Percentiles rank a stretch among this genome's conserved stretches.
Conservation (phyloP, 768 basidiomycete species). For the Ramaria sp. region DNA sequence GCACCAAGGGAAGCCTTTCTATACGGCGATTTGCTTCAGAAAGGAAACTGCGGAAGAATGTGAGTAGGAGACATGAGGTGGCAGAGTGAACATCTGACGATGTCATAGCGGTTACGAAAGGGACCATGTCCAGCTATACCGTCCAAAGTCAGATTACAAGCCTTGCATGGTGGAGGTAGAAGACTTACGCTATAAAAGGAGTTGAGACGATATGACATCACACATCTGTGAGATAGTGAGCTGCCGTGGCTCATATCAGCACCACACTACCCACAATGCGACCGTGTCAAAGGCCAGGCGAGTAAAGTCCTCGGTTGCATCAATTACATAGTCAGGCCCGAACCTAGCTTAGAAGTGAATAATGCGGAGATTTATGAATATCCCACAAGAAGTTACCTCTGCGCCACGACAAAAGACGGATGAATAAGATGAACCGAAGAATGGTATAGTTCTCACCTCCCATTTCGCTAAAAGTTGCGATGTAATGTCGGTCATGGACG, state of each 20-base stretch:
- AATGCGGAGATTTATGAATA: not conserved
- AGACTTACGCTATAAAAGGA: constrained; percentile 30
- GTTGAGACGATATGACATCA: constrained; percentile 25
- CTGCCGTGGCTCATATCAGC: constrained; percentile 22
- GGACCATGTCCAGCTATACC: constrained; percentile 23
- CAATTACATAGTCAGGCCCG: constrained; percentile 29
- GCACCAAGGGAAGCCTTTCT: constrained; percentile 24
- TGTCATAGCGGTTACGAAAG: constrained; percentile 30
- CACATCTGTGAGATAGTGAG: constrained; percentile 11
- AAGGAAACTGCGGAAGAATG: constrained; percentile 24
- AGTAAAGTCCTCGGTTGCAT: constrained; percentile 37
- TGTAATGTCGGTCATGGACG: constrained; percentile 35
- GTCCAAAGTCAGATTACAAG: not conserved
- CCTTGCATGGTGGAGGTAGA: not conserved
- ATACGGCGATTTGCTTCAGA: constrained; percentile 26
- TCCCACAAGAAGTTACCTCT: not conserved
- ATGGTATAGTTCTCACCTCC: not conserved
- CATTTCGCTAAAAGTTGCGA: constrained; percentile 19
- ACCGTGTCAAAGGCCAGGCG: constrained; percentile 37
- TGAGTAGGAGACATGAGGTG: not conserved
- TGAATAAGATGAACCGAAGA: not conserved
- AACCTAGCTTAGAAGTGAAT: constrained; percentile 21
- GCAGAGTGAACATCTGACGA: not conserved
- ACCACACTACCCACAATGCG: constrained; percentile 29
- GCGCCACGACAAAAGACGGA: not conserved